Evolutionary conservation across 352 stramenopile species (phyloP).

Genomic region (Globisporangium viniferum): DNA sequence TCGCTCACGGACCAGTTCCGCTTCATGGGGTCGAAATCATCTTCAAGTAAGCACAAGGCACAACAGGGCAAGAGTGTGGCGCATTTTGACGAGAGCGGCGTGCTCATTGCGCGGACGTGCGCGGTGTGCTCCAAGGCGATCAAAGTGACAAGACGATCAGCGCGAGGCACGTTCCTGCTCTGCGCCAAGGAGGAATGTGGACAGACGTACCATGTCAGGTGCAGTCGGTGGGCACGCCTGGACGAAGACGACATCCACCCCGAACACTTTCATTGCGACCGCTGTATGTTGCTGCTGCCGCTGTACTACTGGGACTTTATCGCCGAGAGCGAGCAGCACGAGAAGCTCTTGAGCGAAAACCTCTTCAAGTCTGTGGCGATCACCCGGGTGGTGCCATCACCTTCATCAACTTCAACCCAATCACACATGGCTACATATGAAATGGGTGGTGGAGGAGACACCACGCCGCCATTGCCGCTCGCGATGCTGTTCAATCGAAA

Average conservation of each 20-base stretch:
- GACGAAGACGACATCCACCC: slow-evolving; percentile 22
- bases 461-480: slow-evolving; percentile 4
- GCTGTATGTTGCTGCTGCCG: slow-evolving; percentile 27
- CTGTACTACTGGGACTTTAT: slow-evolving; percentile 71
- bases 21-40: slow-evolving; percentile 12
- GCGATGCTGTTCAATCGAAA: slow-evolving; percentile 43
- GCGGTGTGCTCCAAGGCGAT: slow-evolving; percentile 49
- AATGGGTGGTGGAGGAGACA: slow-evolving; percentile 1
- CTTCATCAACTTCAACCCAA: neutral
- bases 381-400: slow-evolving; percentile 9
- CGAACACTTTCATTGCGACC: slow-evolving; percentile 47
- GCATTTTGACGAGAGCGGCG: slow-evolving; percentile 58
- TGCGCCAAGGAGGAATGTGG: slow-evolving; percentile 51
- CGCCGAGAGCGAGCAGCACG: slow-evolving; percentile 33
- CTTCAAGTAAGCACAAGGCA: slow-evolving; percentile 4
- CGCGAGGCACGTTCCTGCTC: slow-evolving; percentile 26
- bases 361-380: slow-evolving; percentile 44
- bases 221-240: slow-evolving; percentile 59
- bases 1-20: slow-evolving; percentile 48
- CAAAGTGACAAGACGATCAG: slow-evolving; percentile 27
- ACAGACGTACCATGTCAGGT: slow-evolving; percentile 60
- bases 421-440: neutral
- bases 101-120: slow-evolving; percentile 47
- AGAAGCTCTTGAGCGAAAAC: slow-evolving; percentile 40
- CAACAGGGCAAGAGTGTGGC: slow-evolving; percentile 32